Conservation (phyloP, 768 basidiomycete genomes). For the Gelatoporia subvermispora region DNA sequence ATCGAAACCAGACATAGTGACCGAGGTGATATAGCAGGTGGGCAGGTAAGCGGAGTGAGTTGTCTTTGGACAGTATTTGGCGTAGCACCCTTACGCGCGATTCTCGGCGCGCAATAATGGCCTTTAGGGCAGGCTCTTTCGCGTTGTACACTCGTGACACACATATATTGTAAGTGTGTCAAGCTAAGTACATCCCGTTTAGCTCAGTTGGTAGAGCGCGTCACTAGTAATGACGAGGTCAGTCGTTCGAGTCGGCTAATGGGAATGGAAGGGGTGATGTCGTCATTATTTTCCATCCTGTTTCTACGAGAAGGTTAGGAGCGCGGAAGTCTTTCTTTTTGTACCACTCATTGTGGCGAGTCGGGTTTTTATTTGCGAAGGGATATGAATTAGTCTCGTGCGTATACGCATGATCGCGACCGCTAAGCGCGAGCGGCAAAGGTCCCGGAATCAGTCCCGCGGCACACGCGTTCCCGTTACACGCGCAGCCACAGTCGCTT, state of each 20-base stretch:
- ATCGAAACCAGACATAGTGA: constrained; percentile 83
- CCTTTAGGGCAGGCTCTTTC: constrained; percentile 18
- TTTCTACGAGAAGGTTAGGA: too few species aligned
- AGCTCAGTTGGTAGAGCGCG: constrained; percentile 53
- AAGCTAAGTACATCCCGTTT: constrained; percentile 20
- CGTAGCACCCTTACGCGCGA: neutral
- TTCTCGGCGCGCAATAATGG: constrained; percentile 8
- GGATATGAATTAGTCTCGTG: too few species aligned
- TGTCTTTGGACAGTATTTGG: neutral
- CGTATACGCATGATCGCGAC: constrained; percentile 35
- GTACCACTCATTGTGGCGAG: too few species aligned
- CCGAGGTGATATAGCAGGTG: neutral
- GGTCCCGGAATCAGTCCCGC: constrained; percentile 20
- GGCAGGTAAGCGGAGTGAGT: constrained; percentile 1
- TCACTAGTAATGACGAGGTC: constrained; percentile 71
- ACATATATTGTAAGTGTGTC: neutral
- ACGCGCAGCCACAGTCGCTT: neutral
- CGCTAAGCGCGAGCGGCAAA: constrained; percentile 65
- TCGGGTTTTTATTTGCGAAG: too few species aligned
- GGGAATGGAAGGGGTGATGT: constrained; percentile 8
- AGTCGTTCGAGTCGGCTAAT: constrained; percentile 58
- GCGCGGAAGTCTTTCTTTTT: too few species aligned
- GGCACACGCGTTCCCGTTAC: neutral
- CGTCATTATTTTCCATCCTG: neutral
- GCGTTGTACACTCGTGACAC: constrained; percentile 4